Evolutionary conservation across 352 stramenopile genomes (phyloP), one percentile per base, ranked within the genome.

Genomic region (Phytophthora sojae): DNA sequence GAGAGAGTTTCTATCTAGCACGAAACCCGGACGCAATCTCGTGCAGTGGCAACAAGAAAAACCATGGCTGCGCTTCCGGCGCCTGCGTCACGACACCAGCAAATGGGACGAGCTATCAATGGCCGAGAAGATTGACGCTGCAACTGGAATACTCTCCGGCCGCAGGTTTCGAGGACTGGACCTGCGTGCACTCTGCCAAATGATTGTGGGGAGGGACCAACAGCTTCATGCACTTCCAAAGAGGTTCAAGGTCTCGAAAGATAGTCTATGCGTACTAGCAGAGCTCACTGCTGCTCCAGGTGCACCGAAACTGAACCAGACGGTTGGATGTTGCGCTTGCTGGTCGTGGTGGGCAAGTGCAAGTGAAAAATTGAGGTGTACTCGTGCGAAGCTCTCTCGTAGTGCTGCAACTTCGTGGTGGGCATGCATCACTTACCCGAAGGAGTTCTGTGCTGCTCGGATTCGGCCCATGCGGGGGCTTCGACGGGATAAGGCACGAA

Each of bases 41-140:
- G 70, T 81, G 6, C 51, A 29, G 35, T 69, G 51, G 47, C 75
- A 81, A 54, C 57, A 44, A n/a, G 64, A 79, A 30, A 73, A 72
- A 17, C 63, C 71, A 9, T 81, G 67, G 67, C 11, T 75, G 3
- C 75, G 67, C 15, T 79, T 81, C 23, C 52, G 60, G 7, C 68
- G 62, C 12, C 35, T 81, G 1, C 65, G 52, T 17, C 14, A 61
- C 21, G 19, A 58, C 29, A 42, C 21, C 39, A 55, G n/a, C 25
- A 37, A 55, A 53, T 75, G 67, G 71, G 50, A 65, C 9, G 23
- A 62, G 26, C 35, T 73, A 9, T 47, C 49, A 2, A 2, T 76
- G 29, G 19, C 15, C 4, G 52, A 65, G 3, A 68, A 56, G 61
- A 21, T 59, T 15, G 53, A 58, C 6, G 37, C 21, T 44, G 37